Evolutionary conservation across 192 early-diverging fungal species (phyloP).

Genomic region (Backusella parvicylindrica): DNA sequence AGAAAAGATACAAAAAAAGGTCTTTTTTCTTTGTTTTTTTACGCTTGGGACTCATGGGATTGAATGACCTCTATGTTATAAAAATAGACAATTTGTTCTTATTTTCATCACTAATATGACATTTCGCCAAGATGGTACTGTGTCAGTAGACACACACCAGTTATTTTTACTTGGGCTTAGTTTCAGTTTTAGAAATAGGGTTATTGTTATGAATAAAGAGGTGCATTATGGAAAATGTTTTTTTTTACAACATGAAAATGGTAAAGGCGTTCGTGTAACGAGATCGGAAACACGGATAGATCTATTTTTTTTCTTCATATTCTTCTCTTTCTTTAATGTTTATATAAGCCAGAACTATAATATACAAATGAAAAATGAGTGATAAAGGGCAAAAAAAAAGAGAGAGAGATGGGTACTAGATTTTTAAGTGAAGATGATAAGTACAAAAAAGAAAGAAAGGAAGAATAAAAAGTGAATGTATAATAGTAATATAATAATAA

Average conservation of each 20-base stretch:
- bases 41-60: background rate
- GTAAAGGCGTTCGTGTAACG: background rate
- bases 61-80: background rate
- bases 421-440: background rate
- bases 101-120: background rate
- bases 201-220: background rate
- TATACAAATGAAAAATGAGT: slow-evolving; percentile 3
- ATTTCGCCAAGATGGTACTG: background rate
- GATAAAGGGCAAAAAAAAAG: background rate
- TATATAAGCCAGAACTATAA: slow-evolving; percentile 4
- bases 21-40: background rate
- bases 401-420: background rate
- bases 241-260: background rate
- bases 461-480: background rate
- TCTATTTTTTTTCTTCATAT: background rate
- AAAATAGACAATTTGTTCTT: background rate
- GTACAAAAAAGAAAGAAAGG: background rate
- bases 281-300: background rate
- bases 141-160: background rate
- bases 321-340: slow-evolving; percentile 4
- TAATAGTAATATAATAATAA: background rate
- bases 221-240: background rate
- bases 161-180: background rate
- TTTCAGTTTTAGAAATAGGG: background rate
- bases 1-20: background rate